These are phyloP conservation scores for Penicillium samsonianum DNA, from an alignment of 495 filamentous ascomycete species.

Conservation along the genomic window DNA sequence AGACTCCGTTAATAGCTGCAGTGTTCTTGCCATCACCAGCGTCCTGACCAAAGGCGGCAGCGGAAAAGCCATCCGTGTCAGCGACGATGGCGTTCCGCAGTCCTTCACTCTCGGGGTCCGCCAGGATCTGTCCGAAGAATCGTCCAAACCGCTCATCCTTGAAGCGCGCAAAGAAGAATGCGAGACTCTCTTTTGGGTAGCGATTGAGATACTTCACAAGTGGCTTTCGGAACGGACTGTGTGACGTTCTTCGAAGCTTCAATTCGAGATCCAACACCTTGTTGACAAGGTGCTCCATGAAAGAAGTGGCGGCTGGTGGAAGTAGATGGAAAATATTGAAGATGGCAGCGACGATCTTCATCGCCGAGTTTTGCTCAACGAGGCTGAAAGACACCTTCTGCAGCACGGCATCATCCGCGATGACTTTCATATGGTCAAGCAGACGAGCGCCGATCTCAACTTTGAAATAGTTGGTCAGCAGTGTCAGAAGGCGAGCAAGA, in stretches of 20 bases:
- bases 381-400: constrained; percentile 92
- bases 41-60: constrained; percentile 61
- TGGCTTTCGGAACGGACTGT: constrained; percentile 88
- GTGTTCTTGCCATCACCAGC: constrained; percentile 63
- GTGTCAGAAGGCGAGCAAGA: constrained; percentile 79
- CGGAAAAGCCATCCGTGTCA: constrained; percentile 69
- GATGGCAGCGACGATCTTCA: constrained; percentile 90
- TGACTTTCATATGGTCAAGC: constrained; percentile 86
- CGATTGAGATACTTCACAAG: constrained; percentile 93
- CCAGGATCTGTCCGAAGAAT: constrained; percentile 91
- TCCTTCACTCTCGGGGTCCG: constrained; percentile 69
- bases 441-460: constrained; percentile 92
- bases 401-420: constrained; percentile 76
- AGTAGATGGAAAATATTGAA: constrained; percentile 96
- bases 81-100: constrained; percentile 72
- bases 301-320: constrained; percentile 82
- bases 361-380: constrained; percentile 84
- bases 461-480: constrained; percentile 98
- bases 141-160: constrained; percentile 84
- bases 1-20: constrained; percentile 84
- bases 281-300: constrained; percentile 85
- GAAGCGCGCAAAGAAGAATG: constrained; percentile 71
- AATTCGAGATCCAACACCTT: constrained; percentile 86
- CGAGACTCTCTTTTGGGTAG: constrained; percentile 85
- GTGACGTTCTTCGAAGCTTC: constrained; percentile 82